Base-by-base conservation (phyloP, 805 yeast species). In the Metschnikowia colocasiae region DNA sequence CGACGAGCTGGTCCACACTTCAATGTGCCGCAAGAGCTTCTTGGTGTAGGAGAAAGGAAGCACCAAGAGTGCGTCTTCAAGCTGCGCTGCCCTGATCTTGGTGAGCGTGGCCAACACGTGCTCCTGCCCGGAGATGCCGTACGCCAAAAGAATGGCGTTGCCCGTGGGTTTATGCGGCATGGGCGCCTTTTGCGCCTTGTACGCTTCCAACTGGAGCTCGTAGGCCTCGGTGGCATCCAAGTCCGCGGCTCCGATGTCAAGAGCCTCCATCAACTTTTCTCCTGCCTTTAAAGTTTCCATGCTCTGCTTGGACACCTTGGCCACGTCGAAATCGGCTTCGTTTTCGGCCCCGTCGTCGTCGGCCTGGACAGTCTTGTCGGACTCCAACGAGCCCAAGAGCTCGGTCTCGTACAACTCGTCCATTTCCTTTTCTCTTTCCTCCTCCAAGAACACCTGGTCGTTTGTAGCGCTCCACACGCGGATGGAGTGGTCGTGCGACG, bases 361-460 rank as follows among this genome's bases (percentile, higher is more conserved):
- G 19, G 48, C 59, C 7, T 13, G 38, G 10, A n/a, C 37, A 13
- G 3, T 13, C 10, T 22, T 13, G 16, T n/a, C 38, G 18, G 39
- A 48, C 3, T 58, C 68, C 4, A 58, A 67, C 40, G 40, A 35
- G 27, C 46, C 29, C 43, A 90, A 73, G 38, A 94, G 71, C 6
- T 85, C 86, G n/a, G 80, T 76, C 62, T 94, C 98, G 61, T 91
- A 89, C 47, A 83, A 70, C 64, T 91, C 96, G 63, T 94, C 99
- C 79, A 90, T 75, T 65, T 94, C 99, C 65, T 85, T 87, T 63
- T 94, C 99, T 49, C 94, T 78, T 69, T 94, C 99, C 73, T 94
- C 99, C 65, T 94, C 97, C 50, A 94, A 68, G 63, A 94, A 94
- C n/a, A 94, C 94, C 57, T 92, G 91, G 63, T 94, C 99, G 45